Base-by-base conservation (phyloP, 495 filamentous ascomycete genomes). In the Recurvomyces mirabilis region DNA sequence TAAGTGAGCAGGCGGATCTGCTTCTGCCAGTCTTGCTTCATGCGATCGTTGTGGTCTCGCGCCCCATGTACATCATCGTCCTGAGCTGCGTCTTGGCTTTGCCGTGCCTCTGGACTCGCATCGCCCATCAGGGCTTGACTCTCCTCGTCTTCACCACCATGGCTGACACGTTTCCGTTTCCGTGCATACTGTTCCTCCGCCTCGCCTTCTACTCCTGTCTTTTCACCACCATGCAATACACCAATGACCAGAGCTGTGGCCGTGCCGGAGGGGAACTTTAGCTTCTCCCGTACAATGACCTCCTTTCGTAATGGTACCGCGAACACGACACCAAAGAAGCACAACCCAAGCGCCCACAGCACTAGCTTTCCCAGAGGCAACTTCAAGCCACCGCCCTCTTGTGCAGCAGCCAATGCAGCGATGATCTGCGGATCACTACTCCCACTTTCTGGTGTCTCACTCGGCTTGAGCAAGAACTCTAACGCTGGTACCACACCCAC, bases 281-380 rank as follows among this genome's bases (percentile, higher is more conserved):
- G 61, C 59, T 87, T 82, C 66, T 99, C 91, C 49, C 81, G 63
- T 19, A 96, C 82, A 37, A 99, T 86, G 15, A 96, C 88, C 66
- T 96, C 84, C 47, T 77, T 81, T 41, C 88, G 65, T 41, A 82
- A 56, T 0, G 91, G 91, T 0, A 96, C 91, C 0, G 87, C 91
- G 66, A 98, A 94, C 3, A 96, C 82, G 0, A 95, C 91, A 0
- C 91, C 91, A 56, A 96, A 99, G 49, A 94, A 83, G 52, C 85
- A 93, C 26, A 96, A 73, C 0, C 91, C 91, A 46, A 96, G 55
- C 30, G 81, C 79, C 91, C 93, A 96, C 0, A 95, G 58, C 14
- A 91, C 78, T 43, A 94, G 57, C 55, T 87, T 84, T 63, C 77
- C 73, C 51, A 84, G 70, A 14, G 75, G 71, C 5, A 96, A 58